Evolutionary conservation across 75 land plant genomes (phyloP).

Genomic region (Pinus tabuliformis): DNA sequence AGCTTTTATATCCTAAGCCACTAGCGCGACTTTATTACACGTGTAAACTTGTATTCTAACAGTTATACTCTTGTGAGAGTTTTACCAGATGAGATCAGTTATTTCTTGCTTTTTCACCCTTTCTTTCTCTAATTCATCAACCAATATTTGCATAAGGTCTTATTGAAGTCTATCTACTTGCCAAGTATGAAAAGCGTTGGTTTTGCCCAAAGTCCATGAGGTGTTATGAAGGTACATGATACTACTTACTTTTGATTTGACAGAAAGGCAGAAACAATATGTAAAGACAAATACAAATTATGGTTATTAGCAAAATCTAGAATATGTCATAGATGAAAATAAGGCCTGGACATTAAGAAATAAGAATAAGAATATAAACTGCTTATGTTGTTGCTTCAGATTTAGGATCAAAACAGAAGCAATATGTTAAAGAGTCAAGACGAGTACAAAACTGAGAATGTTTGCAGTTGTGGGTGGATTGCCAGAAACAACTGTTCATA

Average conservation of each 20-base stretch:
- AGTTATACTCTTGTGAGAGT: too few species aligned
- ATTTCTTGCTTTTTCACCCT: too few species aligned
- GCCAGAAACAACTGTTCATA: neutral
- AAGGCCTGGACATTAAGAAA: neutral
- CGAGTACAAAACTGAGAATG: neutral
- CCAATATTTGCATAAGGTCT: too few species aligned
- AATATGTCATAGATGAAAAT: neutral
- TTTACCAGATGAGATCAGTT: too few species aligned
- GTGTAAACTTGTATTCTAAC: too few species aligned
- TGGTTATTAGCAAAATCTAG: neutral
- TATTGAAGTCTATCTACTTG: too few species aligned
- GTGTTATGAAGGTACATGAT: neutral
- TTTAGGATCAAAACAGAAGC: neutral
- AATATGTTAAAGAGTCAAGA: neutral
- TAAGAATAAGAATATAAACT: neutral
- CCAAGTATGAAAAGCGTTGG: too few species aligned
- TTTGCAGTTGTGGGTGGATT: neutral
- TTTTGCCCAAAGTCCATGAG: too few species aligned
- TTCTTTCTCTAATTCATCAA: too few species aligned
- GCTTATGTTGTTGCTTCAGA: neutral
- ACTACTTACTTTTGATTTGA: neutral
- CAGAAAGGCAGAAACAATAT: neutral
- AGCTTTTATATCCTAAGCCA: too few species aligned
- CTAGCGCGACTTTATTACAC: too few species aligned
- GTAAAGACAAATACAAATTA: neutral